Evolutionary conservation across 805 yeast genomes (phyloP).

Genomic region (Hyphopichia homilentoma): DNA sequence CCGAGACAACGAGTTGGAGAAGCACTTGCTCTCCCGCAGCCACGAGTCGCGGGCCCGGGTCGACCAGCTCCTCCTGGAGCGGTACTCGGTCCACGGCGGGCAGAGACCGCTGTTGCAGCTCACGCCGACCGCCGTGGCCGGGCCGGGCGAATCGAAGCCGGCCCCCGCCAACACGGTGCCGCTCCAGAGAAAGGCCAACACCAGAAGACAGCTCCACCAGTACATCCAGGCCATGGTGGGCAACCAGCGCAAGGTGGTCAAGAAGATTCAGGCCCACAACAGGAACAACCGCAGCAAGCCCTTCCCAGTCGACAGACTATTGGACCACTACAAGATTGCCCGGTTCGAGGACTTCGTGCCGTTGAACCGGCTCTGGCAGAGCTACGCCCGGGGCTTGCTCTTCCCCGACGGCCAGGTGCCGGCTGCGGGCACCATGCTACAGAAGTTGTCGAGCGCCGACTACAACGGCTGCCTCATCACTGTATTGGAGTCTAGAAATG

Average conservation of each 20-base stretch:
- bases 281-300: constrained; percentile 15
- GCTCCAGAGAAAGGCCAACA: constrained; percentile 19
- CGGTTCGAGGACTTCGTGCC: constrained; percentile 49
- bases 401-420: constrained; percentile 28
- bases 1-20: constrained; percentile 42
- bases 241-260: constrained; percentile 37
- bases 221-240: constrained; percentile 36
- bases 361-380: constrained; percentile 69
- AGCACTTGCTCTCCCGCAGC: constrained; percentile 42
- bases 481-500: constrained; percentile 56
- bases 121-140: constrained; percentile 35
- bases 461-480: constrained; percentile 70
- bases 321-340: constrained; percentile 29
- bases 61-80: constrained; percentile 35
- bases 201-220: constrained; percentile 39
- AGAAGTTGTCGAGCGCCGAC: constrained; percentile 72
- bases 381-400: constrained; percentile 58
- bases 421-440: constrained; percentile 31
- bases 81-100: constrained; percentile 45
- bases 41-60: constrained; percentile 35
- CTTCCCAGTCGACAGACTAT: constrained; percentile 18
- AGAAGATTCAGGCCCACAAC: constrained; percentile 31
- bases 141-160: constrained; percentile 6
- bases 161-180: constrained; percentile 11
- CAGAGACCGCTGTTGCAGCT: constrained; percentile 45